Evolutionary conservation across 768 basidiomycete species (phyloP), one percentile per base, ranked within the genome.

Genomic region (Lactarius sp.): DNA sequence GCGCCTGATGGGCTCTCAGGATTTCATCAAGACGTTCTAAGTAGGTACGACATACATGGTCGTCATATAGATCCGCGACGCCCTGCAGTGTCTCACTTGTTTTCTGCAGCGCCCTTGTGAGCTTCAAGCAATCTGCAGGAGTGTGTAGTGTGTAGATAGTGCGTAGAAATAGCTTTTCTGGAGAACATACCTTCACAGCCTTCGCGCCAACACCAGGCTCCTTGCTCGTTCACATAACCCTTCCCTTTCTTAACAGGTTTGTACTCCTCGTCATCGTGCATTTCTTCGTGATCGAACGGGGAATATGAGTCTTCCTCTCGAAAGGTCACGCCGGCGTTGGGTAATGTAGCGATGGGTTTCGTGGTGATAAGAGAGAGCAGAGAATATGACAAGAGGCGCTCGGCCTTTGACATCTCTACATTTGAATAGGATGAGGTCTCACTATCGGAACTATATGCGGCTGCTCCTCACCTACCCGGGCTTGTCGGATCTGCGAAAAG

Each of bases 161-260:
- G 16, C 13, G 27, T 9, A 16, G 33, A 41, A 52, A 51, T 7
- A 39, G 52, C 37, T 46, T 39, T 49, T 51, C 33, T 41, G 16
- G 27, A 56, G 18, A 7, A 55, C 75, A 14, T 68, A 89, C 90
- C 85, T 71, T 80, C 74, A 71, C 92, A 93, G 3, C 79, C 80
- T 58, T 94, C 90, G 31, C 85, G 80, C 91, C 92, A 95, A 72
- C 91, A 92, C 89, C 92, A 90, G 3, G 89, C 91, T 1, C 89
- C 87, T 31, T 89, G 82, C 9, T 78, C 77, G 66, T 92, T 93
- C 59, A 85, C 69, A 55, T 87, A 70, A 0, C 88, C 87, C 61
- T 79, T 83, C n/a, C 72, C 71, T 59, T 79, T 79, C 42, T 69
- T 58, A 49, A 59, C 50, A n/a, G 37, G 44, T 18, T 68, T 59